Percentiles rank a stretch among this genome's conserved stretches.
phyloP scores from a whole-genome alignment of 768 basidiomycete species.

The Mycena alexandri region DNA sequence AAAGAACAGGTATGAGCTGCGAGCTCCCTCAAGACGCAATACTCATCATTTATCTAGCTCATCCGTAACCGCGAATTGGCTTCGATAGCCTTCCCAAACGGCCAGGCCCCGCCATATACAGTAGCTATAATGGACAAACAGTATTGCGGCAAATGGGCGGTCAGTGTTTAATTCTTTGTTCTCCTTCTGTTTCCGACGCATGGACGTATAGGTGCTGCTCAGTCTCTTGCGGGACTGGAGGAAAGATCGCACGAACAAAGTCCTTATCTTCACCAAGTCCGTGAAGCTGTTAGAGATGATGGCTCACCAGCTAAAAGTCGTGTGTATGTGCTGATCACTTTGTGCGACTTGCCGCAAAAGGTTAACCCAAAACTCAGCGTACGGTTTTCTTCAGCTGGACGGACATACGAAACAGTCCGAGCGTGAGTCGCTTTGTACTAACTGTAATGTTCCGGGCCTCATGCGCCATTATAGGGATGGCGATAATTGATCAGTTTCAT shows the following conservation, averaged over 20 bases:
- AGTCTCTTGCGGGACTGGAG: constrained; percentile 73
- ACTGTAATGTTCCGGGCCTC: not conserved
- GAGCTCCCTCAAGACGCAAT: not conserved
- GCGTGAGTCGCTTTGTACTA: constrained; percentile 59
- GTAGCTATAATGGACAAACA: constrained; percentile 72
- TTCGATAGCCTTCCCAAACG: constrained; percentile 72
- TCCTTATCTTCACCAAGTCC: constrained; percentile 93
- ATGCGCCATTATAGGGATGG: constrained; percentile 71
- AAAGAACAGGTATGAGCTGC: constrained; percentile 69
- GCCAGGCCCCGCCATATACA: constrained; percentile 68
- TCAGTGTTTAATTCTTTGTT: constrained; percentile 55
- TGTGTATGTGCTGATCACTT: constrained; percentile 52
- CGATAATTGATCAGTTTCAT: constrained; percentile 88
- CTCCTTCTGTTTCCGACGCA: constrained; percentile 61
- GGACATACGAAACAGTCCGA: constrained; percentile 78
- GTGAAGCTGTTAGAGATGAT: constrained; percentile 92
- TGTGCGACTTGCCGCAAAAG: constrained; percentile 3
- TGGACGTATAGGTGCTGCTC: constrained; percentile 14
- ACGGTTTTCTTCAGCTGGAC: constrained; percentile 81
- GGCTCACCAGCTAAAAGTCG: constrained; percentile 75
- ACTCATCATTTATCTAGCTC: constrained; percentile 44
- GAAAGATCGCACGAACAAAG: constrained; percentile 80
- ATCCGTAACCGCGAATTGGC: constrained; percentile 72
- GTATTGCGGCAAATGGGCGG: constrained; percentile 90
- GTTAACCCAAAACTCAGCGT: constrained; percentile 48